Conservation (phyloP, 805 yeast genomes). For the Pichia cabralensis region DNA sequence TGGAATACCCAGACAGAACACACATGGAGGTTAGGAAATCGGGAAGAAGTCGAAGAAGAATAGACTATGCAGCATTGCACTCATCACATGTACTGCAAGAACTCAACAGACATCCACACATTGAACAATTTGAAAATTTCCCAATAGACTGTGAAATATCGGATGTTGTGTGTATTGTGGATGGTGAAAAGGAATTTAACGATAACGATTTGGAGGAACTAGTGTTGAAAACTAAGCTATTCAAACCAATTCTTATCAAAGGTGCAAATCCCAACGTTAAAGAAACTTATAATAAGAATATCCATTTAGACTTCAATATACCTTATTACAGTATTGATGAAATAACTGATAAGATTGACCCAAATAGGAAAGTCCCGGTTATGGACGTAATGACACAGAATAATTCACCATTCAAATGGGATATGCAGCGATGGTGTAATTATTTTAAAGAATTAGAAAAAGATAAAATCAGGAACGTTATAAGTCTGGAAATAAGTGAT, state of each 20-base stretch:
- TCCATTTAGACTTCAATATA: constrained; percentile 17
- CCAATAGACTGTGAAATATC: constrained; percentile 11
- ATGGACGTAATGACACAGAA: constrained; percentile 86
- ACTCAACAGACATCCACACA: constrained; percentile 52
- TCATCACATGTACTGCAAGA: constrained; percentile 52
- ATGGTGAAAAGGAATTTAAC: constrained; percentile 15
- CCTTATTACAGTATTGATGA: constrained; percentile 51
- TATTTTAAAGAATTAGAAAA: constrained; percentile 42
- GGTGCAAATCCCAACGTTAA: constrained; percentile 16
- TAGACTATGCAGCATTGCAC: constrained; percentile 74
- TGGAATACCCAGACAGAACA: constrained; percentile 53
- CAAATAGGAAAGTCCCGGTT: constrained; percentile 57
- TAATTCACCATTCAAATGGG: constrained; percentile 57
- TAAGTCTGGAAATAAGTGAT: constrained; percentile 67
- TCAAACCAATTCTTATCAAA: constrained; percentile 24
- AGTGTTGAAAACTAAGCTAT: constrained; percentile 20
- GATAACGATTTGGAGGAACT: constrained; percentile 18
- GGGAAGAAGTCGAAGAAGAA: constrained; percentile 29
- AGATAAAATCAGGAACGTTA: constrained; percentile 68
- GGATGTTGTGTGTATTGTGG: constrained; percentile 19
- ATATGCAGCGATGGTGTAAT: constrained; percentile 60
- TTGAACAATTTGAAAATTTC: constrained; percentile 18
- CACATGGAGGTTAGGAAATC: constrained; percentile 70
- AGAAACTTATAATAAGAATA: constrained; percentile 8
- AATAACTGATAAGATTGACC: constrained; percentile 52